A percentile compares a stretch with the other conserved stretches of the same genome.
Conservation (phyloP, 2,329 filamentous ascomycete species). For the Cytospora chrysosperma region DNA sequence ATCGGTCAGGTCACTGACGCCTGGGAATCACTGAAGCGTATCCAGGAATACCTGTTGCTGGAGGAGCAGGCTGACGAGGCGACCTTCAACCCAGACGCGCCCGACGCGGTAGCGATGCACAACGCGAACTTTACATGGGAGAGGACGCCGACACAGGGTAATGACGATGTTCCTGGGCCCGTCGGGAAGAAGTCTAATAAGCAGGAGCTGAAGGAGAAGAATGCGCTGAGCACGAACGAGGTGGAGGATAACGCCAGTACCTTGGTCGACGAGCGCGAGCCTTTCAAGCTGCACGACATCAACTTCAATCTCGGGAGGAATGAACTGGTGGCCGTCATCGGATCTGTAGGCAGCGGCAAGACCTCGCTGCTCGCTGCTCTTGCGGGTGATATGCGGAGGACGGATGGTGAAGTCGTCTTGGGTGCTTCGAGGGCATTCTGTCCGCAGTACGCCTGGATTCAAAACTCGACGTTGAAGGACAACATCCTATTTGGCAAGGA, state of each 20-base stretch:
- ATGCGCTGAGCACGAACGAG: slow-evolving; percentile 31
- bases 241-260: slow-evolving; percentile 51
- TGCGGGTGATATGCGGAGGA: slow-evolving; percentile 91
- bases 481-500: slow-evolving; percentile 91
- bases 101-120: slow-evolving; percentile 70
- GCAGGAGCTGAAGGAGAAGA: slow-evolving; percentile 38
- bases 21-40: slow-evolving; percentile 77
- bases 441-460: slow-evolving; percentile 97
- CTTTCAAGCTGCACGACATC: slow-evolving; percentile 71
- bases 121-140: slow-evolving; percentile 89
- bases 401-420: slow-evolving; percentile 68
- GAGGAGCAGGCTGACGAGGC: slow-evolving; percentile 81
- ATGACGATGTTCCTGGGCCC: slow-evolving; percentile 17
- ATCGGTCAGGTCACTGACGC: slow-evolving; percentile 90
- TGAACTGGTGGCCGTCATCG: slow-evolving; percentile 82
- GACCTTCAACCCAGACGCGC: slow-evolving; percentile 51
- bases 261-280: slow-evolving; percentile 55
- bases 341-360: slow-evolving; percentile 86
- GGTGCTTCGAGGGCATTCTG: slow-evolving; percentile 86
- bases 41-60: slow-evolving; percentile 82
- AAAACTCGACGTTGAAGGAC: slow-evolving; percentile 81
- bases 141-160: slow-evolving; percentile 38
- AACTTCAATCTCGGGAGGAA: slow-evolving; percentile 68
- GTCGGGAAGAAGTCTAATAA: slow-evolving; percentile 43
- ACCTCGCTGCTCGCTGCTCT: slow-evolving; percentile 84